Base-by-base conservation (phyloP, 2,329 filamentous ascomycete genomes). In the Beauveria sp. region DNA sequence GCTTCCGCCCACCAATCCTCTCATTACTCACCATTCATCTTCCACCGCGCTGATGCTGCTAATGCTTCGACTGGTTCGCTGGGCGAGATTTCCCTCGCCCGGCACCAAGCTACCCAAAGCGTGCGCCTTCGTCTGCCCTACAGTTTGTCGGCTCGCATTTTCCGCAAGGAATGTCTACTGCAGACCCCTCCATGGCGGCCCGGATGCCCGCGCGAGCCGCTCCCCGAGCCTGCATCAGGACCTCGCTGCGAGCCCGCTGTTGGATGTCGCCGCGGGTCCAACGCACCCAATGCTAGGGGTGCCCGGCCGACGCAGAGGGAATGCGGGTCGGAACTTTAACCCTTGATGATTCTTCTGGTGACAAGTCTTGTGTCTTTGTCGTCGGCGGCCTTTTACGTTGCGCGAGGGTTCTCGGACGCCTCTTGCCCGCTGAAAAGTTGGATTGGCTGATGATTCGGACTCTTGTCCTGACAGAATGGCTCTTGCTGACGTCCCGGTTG, bases 241-340 rank as follows among this genome's bases (percentile, higher is more conserved):
- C 75, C 75, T 79, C 71, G 71, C 70, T 69, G 74, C 74, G 72
- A 73, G 80, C 79, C 12, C 69, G 80, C 77, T 80, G 68, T 69
- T 69, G 78, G 79, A 75, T 20, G 40, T 18, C 14, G 72, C 73
- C 72, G 70, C 71, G 74, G 69, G 62, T 64, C 63, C 67, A 64
- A 66, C 72, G 74, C 70, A 73, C 75, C 71, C 50, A 43, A 22
- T 49, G 70, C 69, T 68, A 71, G 65, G 72, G 73, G 75, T 73
- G 57, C 77, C 76, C 74, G 75, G 70, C 46, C 66, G 61, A 66
- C 66, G 72, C 70, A 78, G 77, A 76, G 83, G 82, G 84, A 88
- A 85, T 80, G 80, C 79, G 76, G 79, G 77, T 88, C 87, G 91
- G 90, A 93, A 93, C 90, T 42, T 93, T 96, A 96, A 96, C 93